Conservation (phyloP, 352 stramenopile species). For the Phytopythium mirpurense region DNA sequence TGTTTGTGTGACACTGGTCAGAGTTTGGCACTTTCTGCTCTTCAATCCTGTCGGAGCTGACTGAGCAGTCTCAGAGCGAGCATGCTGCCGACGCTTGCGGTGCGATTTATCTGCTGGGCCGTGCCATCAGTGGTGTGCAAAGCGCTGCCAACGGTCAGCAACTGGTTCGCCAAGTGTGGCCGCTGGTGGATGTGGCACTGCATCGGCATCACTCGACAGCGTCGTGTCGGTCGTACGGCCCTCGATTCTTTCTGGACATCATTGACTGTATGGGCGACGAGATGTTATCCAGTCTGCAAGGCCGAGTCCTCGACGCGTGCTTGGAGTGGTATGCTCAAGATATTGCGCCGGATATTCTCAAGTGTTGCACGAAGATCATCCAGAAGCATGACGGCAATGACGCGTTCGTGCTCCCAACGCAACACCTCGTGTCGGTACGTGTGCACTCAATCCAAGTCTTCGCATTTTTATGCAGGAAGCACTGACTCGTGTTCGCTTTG, state of each 20-base stretch:
- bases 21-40: conserved; percentile 55
- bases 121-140: conserved; percentile 46
- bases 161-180: conserved; percentile 48
- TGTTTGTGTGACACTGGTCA: conserved; percentile 12
- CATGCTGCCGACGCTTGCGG: conserved; percentile 19
- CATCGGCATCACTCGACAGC: conserved; percentile 19
- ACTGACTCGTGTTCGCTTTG: too few relatives aligned
- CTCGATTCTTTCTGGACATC: conserved; percentile 53
- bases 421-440: conserved; percentile 10
- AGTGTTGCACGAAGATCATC: conserved; percentile 34
- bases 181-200: conserved; percentile 31
- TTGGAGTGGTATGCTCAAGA: conserved; percentile 39
- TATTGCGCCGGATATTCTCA: conserved; percentile 37
- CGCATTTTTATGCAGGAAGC: too few relatives aligned
- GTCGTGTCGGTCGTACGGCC: conserved; percentile 21
- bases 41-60: conserved; percentile 30
- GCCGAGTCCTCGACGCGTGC: conserved; percentile 33
- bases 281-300: conserved; percentile 18
- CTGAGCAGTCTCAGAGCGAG: conserved; percentile 22
- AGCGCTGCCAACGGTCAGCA: conserved; percentile 18
- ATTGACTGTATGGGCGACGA: conserved; percentile 19
- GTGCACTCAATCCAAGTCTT: too few relatives aligned
- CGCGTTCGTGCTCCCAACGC: conserved; percentile 10
- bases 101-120: conserved; percentile 40
- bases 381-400: conserved; percentile 25